Evolutionary conservation across 257 asterid genomes (phyloP).

Genomic region (Jasminum sambac): DNA sequence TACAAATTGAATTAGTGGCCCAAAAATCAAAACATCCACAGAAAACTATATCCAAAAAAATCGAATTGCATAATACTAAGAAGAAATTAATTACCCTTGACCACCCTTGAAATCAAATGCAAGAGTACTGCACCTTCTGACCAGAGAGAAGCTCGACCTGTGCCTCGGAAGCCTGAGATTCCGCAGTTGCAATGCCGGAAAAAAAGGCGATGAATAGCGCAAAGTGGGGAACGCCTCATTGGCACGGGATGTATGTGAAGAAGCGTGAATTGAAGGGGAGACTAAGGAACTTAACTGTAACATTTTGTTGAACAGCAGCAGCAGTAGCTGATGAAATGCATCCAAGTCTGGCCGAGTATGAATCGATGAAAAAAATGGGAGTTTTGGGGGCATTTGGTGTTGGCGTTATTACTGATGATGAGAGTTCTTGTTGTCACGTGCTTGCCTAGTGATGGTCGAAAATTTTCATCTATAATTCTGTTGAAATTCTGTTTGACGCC

Average conservation of each 20-base stretch:
- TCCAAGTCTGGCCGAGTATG: not conserved
- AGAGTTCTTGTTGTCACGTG: not conserved
- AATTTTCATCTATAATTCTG: too few relatives aligned
- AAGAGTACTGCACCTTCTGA: conserved; percentile 31
- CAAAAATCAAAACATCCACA: not conserved
- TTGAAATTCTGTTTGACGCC: too few relatives aligned
- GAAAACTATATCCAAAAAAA: not conserved
- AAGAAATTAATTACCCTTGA: conserved; percentile 47
- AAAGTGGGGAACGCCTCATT: conserved; percentile 9
- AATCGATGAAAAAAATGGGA: not conserved
- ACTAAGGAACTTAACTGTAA: conserved; percentile 28
- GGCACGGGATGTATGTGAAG: conserved; percentile 30
- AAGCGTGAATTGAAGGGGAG: conserved; percentile 26
- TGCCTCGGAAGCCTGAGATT: conserved; percentile 21
- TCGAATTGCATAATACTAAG: not conserved
- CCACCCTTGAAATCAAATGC: conserved; percentile 58
- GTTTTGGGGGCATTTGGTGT: not conserved
- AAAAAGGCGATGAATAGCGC: conserved; percentile 23
- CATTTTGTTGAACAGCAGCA: conserved; percentile 27
- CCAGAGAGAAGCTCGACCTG: conserved; percentile 25
- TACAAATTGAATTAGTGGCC: not conserved
- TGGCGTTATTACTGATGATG: conserved; percentile 6
- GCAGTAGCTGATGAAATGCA: not conserved
- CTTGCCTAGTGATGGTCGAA: not conserved
- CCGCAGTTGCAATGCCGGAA: conserved; percentile 37